Percentiles rank a stretch among this genome's conserved stretches.
phyloP scores from a whole-genome alignment of 1,284 basidiomycete species.

The Melampsora americana region DNA sequence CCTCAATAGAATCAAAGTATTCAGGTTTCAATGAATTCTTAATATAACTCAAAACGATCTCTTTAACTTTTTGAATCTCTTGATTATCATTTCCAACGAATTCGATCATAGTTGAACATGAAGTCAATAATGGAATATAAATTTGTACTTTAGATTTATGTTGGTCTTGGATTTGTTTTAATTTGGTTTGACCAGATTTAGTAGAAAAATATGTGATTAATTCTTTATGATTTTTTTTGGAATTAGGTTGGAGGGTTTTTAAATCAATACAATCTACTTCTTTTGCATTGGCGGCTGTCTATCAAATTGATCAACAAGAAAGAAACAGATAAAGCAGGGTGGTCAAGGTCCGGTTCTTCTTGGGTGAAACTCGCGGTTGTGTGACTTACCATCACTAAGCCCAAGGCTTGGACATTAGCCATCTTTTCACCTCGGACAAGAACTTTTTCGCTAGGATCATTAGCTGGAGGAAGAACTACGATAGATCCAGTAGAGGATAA shows the following conservation, averaged over 20 bases:
- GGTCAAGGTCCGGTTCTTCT: no score
- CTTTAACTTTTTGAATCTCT: slow-evolving; percentile 65
- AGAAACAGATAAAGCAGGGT: background rate
- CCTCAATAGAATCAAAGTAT: slow-evolving; percentile 65
- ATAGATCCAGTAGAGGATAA: slow-evolving; percentile 76
- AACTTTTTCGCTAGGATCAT: slow-evolving; percentile 70
- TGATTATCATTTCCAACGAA: slow-evolving; percentile 61
- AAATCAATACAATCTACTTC: slow-evolving; percentile 59
- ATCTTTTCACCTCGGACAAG: slow-evolving; percentile 34
- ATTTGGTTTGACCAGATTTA: slow-evolving; percentile 65
- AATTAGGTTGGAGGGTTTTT: slow-evolving; percentile 55
- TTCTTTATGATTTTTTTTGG: slow-evolving; percentile 67
- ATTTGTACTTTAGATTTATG: slow-evolving; percentile 67
- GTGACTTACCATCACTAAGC: slow-evolving; percentile 26
- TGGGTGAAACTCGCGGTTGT: no score
- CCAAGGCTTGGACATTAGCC: slow-evolving; percentile 37
- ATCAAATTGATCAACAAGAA: slow-evolving; percentile 35
- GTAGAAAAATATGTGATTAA: slow-evolving; percentile 73
- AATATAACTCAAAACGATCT: slow-evolving; percentile 10
- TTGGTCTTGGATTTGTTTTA: slow-evolving; percentile 60
- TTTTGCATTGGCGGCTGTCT: slow-evolving; percentile 58
- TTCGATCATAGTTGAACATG: slow-evolving; percentile 59
- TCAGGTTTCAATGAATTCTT: slow-evolving; percentile 66
- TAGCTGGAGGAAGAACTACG: slow-evolving; percentile 70
- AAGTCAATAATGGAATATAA: slow-evolving; percentile 62